A percentile compares a stretch with the other conserved stretches of the same genome.
Conservation (phyloP, 140 eudicot genomes). For the Senecio squalidus region DNA sequence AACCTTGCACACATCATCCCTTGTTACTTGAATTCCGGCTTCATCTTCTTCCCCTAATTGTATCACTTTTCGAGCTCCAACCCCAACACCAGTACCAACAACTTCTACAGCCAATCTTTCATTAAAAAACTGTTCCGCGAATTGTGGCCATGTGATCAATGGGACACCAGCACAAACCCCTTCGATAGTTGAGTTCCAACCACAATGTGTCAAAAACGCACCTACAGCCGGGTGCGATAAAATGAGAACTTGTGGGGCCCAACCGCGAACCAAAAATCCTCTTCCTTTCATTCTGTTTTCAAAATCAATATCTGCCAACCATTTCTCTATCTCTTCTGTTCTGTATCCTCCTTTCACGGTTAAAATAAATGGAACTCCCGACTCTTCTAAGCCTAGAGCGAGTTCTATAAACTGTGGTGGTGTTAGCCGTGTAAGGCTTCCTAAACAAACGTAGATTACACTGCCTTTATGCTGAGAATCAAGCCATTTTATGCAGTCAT, state of each 20-base stretch:
- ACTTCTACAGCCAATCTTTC: slow-evolving; percentile 34
- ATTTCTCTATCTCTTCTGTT: slow-evolving; percentile 33
- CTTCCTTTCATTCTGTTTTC: slow-evolving; percentile 35
- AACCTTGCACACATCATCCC: slow-evolving; percentile 29
- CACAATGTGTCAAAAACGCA: slow-evolving; percentile 51
- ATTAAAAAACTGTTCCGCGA: slow-evolving; percentile 50
- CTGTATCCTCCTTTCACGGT: slow-evolving; percentile 26
- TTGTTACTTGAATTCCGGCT: slow-evolving; percentile 23
- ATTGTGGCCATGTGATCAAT: slow-evolving; percentile 57
- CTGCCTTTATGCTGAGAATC: slow-evolving; percentile 22
- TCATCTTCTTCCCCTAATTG: slow-evolving; percentile 28
- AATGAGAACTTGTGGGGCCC: slow-evolving; percentile 43
- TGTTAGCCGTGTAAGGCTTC: slow-evolving; percentile 36
- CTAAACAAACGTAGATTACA: slow-evolving; percentile 43
- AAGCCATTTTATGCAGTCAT: slow-evolving; percentile 40
- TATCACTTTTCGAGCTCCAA: slow-evolving; percentile 29
- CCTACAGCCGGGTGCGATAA: slow-evolving; percentile 30
- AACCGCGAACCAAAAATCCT: slow-evolving; percentile 33
- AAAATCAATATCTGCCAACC: slow-evolving; percentile 31
- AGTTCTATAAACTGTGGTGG: slow-evolving; percentile 35
- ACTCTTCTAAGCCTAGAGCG: slow-evolving; percentile 44
- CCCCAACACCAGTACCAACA: slow-evolving; percentile 25
- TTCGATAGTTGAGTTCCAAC: slow-evolving; percentile 57
- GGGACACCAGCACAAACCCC: slow-evolving; percentile 45
- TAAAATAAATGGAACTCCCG: slow-evolving; percentile 27